Conservation (phyloP, 768 basidiomycete species). For the Phaeotremella skinneri region DNA sequence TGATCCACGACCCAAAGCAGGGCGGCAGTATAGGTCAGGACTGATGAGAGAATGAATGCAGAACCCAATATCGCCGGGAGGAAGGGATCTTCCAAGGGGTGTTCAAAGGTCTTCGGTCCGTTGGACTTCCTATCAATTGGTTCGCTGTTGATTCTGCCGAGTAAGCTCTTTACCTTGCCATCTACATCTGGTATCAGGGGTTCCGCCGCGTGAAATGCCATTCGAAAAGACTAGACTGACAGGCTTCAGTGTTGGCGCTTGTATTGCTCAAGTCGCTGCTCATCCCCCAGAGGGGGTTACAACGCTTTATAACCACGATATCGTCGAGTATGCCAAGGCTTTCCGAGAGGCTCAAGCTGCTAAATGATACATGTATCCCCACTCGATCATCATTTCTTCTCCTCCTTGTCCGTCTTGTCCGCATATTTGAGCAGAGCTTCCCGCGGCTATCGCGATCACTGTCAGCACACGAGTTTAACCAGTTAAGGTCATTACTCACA, state of each 20-base stretch:
- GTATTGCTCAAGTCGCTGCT: slow-evolving; percentile 40
- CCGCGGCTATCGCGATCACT: slow-evolving; percentile 66
- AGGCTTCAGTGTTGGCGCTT: slow-evolving; percentile 34
- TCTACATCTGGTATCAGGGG: not conserved
- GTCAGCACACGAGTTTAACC: not conserved
- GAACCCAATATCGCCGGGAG: slow-evolving; percentile 7
- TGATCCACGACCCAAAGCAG: too few species aligned
- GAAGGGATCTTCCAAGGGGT: slow-evolving; percentile 26
- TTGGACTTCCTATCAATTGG: slow-evolving; percentile 34
- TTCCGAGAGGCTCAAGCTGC: slow-evolving; percentile 10
- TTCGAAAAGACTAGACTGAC: too few species aligned
- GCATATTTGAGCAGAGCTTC: slow-evolving; percentile 96
- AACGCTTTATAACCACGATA: slow-evolving; percentile 29
- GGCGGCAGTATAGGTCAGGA: too few species aligned
- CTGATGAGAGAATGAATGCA: too few species aligned
- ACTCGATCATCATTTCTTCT: slow-evolving; percentile 53
- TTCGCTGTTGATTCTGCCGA: slow-evolving; percentile 30
- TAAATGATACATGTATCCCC: not conserved
- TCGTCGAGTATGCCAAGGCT: slow-evolving; percentile 32
- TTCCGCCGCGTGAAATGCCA: too few species aligned
- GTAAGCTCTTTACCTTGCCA: slow-evolving; percentile 21
- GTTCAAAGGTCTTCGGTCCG: slow-evolving; percentile 28
- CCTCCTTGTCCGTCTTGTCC: slow-evolving; percentile 62
- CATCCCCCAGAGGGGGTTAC: slow-evolving; percentile 35
- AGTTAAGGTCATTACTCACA: slow-evolving; percentile 64